Evolutionary conservation across 306 rosid species (phyloP).

Genomic region (Benincasa hispida): DNA sequence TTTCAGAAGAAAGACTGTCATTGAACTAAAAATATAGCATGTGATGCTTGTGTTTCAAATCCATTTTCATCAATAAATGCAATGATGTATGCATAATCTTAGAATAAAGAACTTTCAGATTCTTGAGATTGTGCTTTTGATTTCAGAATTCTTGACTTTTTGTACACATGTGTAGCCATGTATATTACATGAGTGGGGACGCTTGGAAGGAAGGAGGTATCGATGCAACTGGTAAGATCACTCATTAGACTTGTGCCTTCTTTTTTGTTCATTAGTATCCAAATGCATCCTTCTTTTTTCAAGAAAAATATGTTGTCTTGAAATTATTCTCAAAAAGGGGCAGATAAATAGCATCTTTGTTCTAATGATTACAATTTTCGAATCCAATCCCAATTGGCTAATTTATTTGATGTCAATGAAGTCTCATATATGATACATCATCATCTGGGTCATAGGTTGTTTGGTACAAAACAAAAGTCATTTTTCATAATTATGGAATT

Average conservation of each 20-base stretch:
- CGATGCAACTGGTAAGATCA: slow-evolving; percentile 84
- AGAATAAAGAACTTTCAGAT: not conserved
- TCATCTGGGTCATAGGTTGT: not conserved
- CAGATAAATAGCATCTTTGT: not conserved
- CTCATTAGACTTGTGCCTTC: not conserved
- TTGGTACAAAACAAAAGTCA: not conserved
- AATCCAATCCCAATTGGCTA: not conserved
- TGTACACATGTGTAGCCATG: slow-evolving; percentile 48
- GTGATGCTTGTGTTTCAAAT: not conserved
- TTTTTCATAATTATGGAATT: not conserved
- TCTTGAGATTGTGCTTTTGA: not conserved
- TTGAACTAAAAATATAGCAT: not conserved
- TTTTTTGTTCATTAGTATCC: not conserved
- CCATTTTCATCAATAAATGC: not conserved
- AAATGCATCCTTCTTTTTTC: not conserved
- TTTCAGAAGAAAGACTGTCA: not conserved
- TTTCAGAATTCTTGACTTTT: slow-evolving; percentile 17
- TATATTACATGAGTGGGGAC: slow-evolving; percentile 97
- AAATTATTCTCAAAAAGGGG: not conserved
- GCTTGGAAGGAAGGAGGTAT: slow-evolving; percentile 99
- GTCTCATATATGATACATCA: not conserved
- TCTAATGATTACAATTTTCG: not conserved
- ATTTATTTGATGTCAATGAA: not conserved
- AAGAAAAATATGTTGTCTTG: not conserved
- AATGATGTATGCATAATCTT: not conserved